Percentiles rank a stretch among this genome's conserved stretches.
These are phyloP conservation scores for Elsinoe arachidis DNA, from an alignment of 2,329 filamentous ascomycete species.

Conservation along the genomic window DNA sequence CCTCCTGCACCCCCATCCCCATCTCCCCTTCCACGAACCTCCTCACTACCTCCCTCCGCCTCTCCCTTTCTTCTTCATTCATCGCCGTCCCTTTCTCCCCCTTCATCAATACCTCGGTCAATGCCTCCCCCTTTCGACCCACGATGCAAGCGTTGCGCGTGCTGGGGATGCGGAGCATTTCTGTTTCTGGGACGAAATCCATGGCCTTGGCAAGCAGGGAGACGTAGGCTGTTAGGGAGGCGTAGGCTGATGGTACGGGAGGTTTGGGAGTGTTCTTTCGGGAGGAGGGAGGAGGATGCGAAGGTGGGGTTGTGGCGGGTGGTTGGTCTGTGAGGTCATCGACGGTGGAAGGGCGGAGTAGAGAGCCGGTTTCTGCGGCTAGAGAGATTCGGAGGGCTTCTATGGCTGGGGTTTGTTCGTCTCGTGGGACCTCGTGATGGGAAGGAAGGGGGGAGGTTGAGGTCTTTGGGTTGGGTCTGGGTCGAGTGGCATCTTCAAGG, in stretches of 20 bases:
- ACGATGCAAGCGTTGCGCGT: constrained; percentile 79
- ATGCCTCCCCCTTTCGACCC: constrained; percentile 43
- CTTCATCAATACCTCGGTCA: too few relatives aligned
- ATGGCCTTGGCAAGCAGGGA: constrained; percentile 59
- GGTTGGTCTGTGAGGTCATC: too few relatives aligned
- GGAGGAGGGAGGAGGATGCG: too few relatives aligned
- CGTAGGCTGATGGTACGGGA: constrained; percentile 60
- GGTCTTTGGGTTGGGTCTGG: background rate
- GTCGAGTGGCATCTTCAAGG: background rate
- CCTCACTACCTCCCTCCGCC: constrained; percentile 9
- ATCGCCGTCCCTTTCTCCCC: background rate
- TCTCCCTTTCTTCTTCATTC: background rate
- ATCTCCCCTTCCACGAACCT: constrained; percentile 15
- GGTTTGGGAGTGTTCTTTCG: background rate
- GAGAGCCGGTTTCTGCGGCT: constrained; percentile 28
- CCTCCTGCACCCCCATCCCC: constrained; percentile 13
- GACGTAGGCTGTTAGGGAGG: constrained; percentile 74
- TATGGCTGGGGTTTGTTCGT: too few relatives aligned
- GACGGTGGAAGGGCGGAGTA: constrained; percentile 12
- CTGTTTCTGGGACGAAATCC: constrained; percentile 69
- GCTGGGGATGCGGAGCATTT: constrained; percentile 83
- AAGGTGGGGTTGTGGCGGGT: too few relatives aligned
- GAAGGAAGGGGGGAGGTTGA: background rate
- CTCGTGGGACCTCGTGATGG: too few relatives aligned
- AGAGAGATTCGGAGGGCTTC: constrained; percentile 16